Base-by-base conservation (phyloP, 306 rosid species). In the Dryas drummondii region DNA sequence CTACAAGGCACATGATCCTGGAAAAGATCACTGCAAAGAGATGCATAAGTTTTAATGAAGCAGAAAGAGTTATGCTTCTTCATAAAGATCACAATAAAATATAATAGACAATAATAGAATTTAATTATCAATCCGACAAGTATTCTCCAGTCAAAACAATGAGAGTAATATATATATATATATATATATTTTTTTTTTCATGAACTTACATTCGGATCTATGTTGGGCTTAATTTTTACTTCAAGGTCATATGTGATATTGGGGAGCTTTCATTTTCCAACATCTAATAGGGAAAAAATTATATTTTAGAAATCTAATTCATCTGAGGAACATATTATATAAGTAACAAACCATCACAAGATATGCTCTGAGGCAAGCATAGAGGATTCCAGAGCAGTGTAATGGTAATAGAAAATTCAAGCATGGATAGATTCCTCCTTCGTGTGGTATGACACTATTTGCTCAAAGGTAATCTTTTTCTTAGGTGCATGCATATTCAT, bases 11-110 rank as follows among this genome's bases (percentile, higher is more conserved):
- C 78, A 88, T 66, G 59, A 90, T 87, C 84, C 88, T 84, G 41
- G 96, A 87, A 75, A 90, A 77, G 70, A 89, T 80, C 76, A 83
- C 99, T 96, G 91, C 90, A 87, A 7, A 68, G 75, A 84, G 66
- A 78, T 53, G 69, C 65, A 74, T 0, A 72, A 80, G 60, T 71
- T 27, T 50, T 56, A 52, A 14, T 58, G 32, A 7, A 45, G 67
- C 54, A 49, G 45, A 32, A 49, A 22, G 32, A 26, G 9, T 12
- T n/a, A 55, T 41, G 49, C 52, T 67, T 60, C 14, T 40, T 66
- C 2, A 15, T 1, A 16, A n/a, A 32, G 4, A 71, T 44, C 8
- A 45, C 8, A 16, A 69, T 53, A 10, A 51, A 42, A 17, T 32
- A n/a, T 19, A 59, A 15, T 1, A 49, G 27, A 51, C 6, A 49